Evolutionary conservation across 2,329 filamentous ascomycete species (phyloP), one percentile per base, ranked within the genome.

Genomic region (Sarocladium strictum): DNA sequence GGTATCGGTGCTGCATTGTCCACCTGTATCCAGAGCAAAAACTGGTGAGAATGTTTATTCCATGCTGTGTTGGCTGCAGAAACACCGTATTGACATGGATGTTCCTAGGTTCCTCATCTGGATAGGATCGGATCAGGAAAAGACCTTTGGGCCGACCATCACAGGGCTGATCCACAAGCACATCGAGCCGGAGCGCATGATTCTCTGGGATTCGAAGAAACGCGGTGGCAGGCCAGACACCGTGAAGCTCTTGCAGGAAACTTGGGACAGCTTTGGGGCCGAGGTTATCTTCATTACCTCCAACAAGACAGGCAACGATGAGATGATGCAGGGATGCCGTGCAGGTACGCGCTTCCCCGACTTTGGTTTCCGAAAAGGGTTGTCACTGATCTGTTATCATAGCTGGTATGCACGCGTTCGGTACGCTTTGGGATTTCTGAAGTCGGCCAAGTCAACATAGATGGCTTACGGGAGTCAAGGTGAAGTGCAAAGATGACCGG

Each of bases 281-380:
- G 70, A 73, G 60, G 70, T 73, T 41, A 72, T 73, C 54, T 73
- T 73, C 62, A 73, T 73, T 58, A 72, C 70, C 1, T 70, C 67
- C 37, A 73, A 73, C 56, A 69, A 60, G 66, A 61, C 67, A 55
- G 70, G 70, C 26, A 72, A 73, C 56, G 69, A 72, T 56, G 70
- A 73, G 62, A 72, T 73, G 70, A 72, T 72, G 68, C 67, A 68
- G 55, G 70, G 70, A 26, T 73, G 70, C 56, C 63, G 61, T 55
- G 67, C 60, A 58, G 67, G 69, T 70, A 63, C 26, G 68, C 64
- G 38, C 3, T 24, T 17, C 14, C 3, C 10, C 47, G 10, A 29
- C 15, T 23, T 53, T 23, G 19, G 2, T 17, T 21, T 27, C 51
- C 27, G 29, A 49, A 37, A 29, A 43, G 58, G 61, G 38, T 60